Evolutionary conservation across 192 early-diverging fungal genomes (phyloP).

Genomic region (Podila clonocystis): DNA sequence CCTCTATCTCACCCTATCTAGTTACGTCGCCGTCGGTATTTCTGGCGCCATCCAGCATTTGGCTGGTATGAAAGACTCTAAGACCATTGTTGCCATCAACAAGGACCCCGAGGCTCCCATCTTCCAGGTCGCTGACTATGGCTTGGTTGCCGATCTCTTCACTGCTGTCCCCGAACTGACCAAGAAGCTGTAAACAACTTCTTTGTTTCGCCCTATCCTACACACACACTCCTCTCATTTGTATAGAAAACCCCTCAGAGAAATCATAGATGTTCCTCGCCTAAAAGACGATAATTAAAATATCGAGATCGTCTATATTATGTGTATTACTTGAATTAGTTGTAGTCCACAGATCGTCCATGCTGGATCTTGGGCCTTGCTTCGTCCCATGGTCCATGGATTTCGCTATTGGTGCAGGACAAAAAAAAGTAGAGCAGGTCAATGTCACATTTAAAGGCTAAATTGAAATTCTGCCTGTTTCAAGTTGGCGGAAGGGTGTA

Average conservation of each 20-base stretch:
- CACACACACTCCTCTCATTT: neutral
- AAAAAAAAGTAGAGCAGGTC: slow-evolving; percentile 11
- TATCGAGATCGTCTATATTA: neutral
- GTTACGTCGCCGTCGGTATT: slow-evolving; percentile 96
- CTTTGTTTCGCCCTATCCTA: neutral
- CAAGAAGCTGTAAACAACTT: slow-evolving; percentile 77
- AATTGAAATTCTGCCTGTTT: slow-evolving; percentile 4
- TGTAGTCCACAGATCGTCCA: slow-evolving; percentile 41
- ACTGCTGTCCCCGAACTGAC: slow-evolving; percentile 92
- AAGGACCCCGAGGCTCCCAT: slow-evolving; percentile 99
- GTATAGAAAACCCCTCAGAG: neutral
- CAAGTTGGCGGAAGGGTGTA: neutral
- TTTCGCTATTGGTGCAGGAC: slow-evolving; percentile 72
- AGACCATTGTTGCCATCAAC: slow-evolving; percentile 99
- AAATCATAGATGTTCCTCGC: no score
- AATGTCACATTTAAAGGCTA: neutral
- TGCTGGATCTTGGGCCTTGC: slow-evolving; percentile 79
- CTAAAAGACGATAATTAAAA: neutral
- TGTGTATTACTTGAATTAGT: slow-evolving; percentile 7
- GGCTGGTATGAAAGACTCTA: slow-evolving; percentile 99
- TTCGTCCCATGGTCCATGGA: slow-evolving; percentile 98
- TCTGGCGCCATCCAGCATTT: slow-evolving; percentile 98
- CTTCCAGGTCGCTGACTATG: slow-evolving; percentile 98
- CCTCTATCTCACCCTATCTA: slow-evolving; percentile 44
- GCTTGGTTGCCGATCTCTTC: slow-evolving; percentile 95